Percentiles rank a stretch among this genome's conserved stretches.
Evolutionary conservation across 345 rosid species (phyloP).

Genomic region (Eucalyptus curtisii): DNA sequence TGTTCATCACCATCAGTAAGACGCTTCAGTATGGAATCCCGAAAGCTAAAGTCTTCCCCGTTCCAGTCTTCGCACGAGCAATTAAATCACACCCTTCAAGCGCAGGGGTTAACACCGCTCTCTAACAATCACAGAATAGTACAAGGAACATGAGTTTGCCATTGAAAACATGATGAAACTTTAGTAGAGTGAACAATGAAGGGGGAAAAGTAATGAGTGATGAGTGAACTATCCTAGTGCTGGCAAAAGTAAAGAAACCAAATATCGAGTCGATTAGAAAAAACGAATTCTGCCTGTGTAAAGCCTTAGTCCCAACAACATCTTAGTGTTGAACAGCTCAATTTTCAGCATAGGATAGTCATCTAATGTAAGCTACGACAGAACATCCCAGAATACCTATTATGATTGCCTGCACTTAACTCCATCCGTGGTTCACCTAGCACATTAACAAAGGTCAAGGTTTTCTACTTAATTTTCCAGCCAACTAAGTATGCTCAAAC

Average conservation of each 20-base stretch:
- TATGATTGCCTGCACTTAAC: neutral
- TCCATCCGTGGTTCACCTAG: neutral
- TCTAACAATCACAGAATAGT: conserved; percentile 15
- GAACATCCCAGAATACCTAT: neutral
- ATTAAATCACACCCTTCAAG: conserved; percentile 81
- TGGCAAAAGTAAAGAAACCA: neutral
- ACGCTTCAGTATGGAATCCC: conserved; percentile 78
- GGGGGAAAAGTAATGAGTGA: neutral
- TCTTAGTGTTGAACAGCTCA: neutral
- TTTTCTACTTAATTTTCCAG: neutral
- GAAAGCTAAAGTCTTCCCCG: conserved; percentile 98
- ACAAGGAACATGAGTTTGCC: neutral
- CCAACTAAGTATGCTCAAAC: too few relatives aligned
- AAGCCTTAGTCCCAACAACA: neutral
- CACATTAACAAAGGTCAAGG: neutral
- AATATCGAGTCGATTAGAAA: too few relatives aligned
- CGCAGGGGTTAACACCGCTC: conserved; percentile 86
- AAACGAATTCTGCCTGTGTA: neutral
- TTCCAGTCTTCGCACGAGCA: conserved; percentile 98
- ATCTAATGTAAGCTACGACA: neutral
- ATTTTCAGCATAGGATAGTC: neutral
- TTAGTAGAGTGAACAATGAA: neutral
- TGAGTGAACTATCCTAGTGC: neutral
- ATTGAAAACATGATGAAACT: neutral
- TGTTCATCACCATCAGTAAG: conserved; percentile 53